Evolutionary conservation across 2,329 filamentous ascomycete species (phyloP).

Genomic region (Xylaria multiplex): DNA sequence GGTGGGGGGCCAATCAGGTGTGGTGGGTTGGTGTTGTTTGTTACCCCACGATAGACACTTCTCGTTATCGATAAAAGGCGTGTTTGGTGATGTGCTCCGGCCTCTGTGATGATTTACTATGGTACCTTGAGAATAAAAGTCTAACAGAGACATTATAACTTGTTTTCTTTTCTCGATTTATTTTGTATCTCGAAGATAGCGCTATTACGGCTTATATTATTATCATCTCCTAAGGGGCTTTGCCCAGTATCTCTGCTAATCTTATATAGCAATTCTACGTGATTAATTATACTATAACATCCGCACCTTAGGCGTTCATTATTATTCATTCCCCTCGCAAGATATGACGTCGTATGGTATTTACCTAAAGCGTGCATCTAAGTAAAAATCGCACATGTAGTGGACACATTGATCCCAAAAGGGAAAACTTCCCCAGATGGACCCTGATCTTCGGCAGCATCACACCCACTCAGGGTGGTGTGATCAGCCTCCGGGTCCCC

Average conservation of each 20-base stretch:
- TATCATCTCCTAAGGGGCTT: too few relatives aligned
- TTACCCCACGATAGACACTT: too few relatives aligned
- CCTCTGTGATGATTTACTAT: too few relatives aligned
- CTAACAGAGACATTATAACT: too few relatives aligned
- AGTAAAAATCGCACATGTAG: background rate
- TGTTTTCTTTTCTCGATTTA: too few relatives aligned
- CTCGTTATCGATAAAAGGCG: too few relatives aligned
- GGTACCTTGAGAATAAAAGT: too few relatives aligned
- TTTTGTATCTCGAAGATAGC: too few relatives aligned
- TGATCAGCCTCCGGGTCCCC: conserved; percentile 3
- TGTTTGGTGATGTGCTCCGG: too few relatives aligned
- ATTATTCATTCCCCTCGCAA: background rate
- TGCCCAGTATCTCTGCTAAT: too few relatives aligned
- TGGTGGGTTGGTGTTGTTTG: too few relatives aligned
- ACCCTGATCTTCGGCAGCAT: background rate
- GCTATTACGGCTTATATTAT: too few relatives aligned
- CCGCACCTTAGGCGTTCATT: background rate
- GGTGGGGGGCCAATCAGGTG: background rate
- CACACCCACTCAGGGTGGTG: background rate
- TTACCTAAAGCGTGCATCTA: conserved; percentile 3
- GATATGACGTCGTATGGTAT: background rate
- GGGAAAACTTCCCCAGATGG: conserved; percentile 16
- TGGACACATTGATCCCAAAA: background rate
- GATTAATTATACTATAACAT: background rate
- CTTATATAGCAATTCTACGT: background rate